Base-by-base conservation (phyloP, 129 eudicot species). In the Daucus carota region DNA sequence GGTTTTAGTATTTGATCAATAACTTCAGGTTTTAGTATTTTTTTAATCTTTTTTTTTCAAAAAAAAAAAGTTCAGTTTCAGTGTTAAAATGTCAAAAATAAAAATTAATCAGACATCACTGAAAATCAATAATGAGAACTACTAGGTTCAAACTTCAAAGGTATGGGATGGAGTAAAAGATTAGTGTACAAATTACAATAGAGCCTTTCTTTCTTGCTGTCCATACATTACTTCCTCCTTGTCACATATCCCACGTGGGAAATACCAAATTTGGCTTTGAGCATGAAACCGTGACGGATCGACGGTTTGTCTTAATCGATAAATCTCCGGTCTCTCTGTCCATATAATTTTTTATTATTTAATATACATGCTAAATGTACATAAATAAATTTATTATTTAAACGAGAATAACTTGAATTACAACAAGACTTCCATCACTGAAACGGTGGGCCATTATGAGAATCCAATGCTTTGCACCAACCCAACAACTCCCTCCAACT, bases 381-480 rank as follows among this genome's bases (percentile, higher is more conserved):
- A 40, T 40, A 40, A 3, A 40, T 26, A 7, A 29, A 24, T 22
- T 18, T 42, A n/a, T 68, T 36, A 7, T 70, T 62, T 62, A 3
- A 62, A 12, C 12, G 69, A 16, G 38, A 3, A 62, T 62, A 12
- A 24, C 8, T 69, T 36, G 46, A 20, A 22, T 8, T 38, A 22
- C 18, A 69, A 69, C 32, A 22, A 69, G 1, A 40, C 18, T 38
- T 69, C 43, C 45, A 33, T 40, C 32, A 22, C n/a, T n/a, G 43
- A 18, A 68, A 33, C 72, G 15, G 48, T 69, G 73, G 48, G 48
- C 73, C 73, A 69, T 0, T 40, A 2, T 2, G 16, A 40, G 48
- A 69, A 69, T 69, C 73, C 73, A 17, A 69, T 69, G 73, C 73
- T 9, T 33, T 69, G 47, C 73, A 22, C 62, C 62, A 52, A 52